These are phyloP conservation scores for Emericellopsis cladophorae DNA, from an alignment of 2,329 filamentous ascomycete species.

Conservation along the genomic window DNA sequence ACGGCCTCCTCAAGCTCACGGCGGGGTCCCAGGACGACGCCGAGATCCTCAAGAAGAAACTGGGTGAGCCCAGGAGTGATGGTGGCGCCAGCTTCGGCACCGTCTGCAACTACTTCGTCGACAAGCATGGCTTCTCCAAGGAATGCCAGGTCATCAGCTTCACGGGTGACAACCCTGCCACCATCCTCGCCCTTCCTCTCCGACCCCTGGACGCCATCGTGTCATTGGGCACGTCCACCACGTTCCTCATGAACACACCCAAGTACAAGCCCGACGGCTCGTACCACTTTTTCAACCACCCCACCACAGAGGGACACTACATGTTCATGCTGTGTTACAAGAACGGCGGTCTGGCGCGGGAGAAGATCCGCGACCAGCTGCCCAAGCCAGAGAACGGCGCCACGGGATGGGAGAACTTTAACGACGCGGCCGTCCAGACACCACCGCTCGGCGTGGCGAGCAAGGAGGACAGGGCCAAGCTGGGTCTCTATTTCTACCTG, in stretches of 20 bases:
- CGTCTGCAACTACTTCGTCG: slow-evolving; percentile 67
- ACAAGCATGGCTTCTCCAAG: slow-evolving; percentile 62
- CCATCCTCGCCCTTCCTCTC: slow-evolving; percentile 82
- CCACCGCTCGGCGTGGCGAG: slow-evolving; percentile 54
- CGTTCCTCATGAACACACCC: slow-evolving; percentile 95
- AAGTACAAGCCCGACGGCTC: slow-evolving; percentile 78
- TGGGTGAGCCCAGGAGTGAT: slow-evolving; percentile 69
- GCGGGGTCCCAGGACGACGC: slow-evolving; percentile 52
- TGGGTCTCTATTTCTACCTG: slow-evolving; percentile 90
- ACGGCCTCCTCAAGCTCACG: slow-evolving; percentile 61
- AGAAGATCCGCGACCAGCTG: slow-evolving; percentile 75
- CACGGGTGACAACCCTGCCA: slow-evolving; percentile 92
- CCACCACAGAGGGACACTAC: slow-evolving; percentile 78
- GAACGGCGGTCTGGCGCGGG: slow-evolving; percentile 87
- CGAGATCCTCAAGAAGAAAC: slow-evolving; percentile 57
- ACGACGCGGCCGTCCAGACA: slow-evolving; percentile 55
- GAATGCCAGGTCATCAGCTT: slow-evolving; percentile 73
- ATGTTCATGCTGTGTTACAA: slow-evolving; percentile 99
- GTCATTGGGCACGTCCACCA: slow-evolving; percentile 87
- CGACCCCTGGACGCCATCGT: slow-evolving; percentile 86
- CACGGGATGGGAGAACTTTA: slow-evolving; percentile 69
- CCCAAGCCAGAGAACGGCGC: slow-evolving; percentile 34
- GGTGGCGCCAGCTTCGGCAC: slow-evolving; percentile 67
- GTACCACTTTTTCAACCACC: slow-evolving; percentile 98
- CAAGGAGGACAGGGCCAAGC: slow-evolving; percentile 50